These are phyloP conservation scores for Mortierella sp. DNA, from an alignment of 371 early-diverging fungal genomes.

Conservation along the genomic window DNA sequence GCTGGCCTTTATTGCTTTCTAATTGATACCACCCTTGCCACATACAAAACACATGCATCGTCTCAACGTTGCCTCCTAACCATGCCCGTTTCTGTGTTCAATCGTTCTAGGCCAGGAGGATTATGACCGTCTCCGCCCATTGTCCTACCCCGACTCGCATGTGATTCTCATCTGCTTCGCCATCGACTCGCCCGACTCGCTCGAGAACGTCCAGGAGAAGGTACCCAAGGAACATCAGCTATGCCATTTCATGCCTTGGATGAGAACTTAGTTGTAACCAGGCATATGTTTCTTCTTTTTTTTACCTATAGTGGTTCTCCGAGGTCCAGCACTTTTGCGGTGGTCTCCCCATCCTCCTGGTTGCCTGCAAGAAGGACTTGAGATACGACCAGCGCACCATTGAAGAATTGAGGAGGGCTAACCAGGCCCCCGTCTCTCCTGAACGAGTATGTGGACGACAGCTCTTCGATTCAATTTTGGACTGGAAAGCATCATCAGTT, in stretches of 20 bases:
- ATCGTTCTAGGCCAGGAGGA: constrained; percentile 86
- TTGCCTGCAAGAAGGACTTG: constrained; percentile 94
- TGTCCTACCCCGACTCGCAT: constrained; percentile 97
- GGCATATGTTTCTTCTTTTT: constrained; percentile 2
- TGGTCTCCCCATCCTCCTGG: constrained; percentile 89
- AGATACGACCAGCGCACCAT: constrained; percentile 85
- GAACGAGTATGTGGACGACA: constrained; percentile 74
- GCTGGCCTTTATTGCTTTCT: too few relatives aligned
- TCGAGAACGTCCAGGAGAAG: constrained; percentile 94
- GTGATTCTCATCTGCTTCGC: constrained; percentile 97
- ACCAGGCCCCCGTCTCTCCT: constrained; percentile 84
- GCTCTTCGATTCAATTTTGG: background rate
- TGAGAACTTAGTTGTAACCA: background rate
- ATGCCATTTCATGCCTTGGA: background rate
- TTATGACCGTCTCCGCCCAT: constrained; percentile 95
- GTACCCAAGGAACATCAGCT: constrained; percentile 45
- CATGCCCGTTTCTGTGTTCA: background rate
- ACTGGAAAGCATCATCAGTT: background rate
- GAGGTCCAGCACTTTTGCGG: constrained; percentile 93
- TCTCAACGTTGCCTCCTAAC: background rate
- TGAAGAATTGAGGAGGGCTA: constrained; percentile 82
- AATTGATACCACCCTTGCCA: background rate
- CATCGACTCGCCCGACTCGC: constrained; percentile 93
- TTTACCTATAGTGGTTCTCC: constrained; percentile 84
- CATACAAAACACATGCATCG: background rate